phyloP scores from a whole-genome alignment of 2,329 filamentous ascomycete genomes.

The Fusarium sp. region DNA sequence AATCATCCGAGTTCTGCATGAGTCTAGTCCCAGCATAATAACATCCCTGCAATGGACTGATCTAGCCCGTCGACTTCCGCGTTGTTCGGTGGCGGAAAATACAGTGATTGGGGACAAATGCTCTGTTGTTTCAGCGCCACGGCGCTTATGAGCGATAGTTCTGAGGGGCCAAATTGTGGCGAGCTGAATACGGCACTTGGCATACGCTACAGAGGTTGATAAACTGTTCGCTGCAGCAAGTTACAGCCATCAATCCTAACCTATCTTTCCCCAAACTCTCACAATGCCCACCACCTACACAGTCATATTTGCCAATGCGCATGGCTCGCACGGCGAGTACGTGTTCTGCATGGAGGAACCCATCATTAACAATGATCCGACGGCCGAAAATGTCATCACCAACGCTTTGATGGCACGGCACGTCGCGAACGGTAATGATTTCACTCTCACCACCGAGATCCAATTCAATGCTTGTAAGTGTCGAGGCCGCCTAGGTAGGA shows the following conservation, averaged over 20 bases:
- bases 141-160: not conserved
- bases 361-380: not conserved
- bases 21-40: not conserved
- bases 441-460: not conserved
- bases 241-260: not conserved
- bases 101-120: not conserved
- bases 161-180: not conserved
- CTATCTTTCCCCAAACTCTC: not conserved
- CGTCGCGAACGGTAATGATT: not conserved
- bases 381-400: not conserved
- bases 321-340: not conserved
- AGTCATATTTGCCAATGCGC: not conserved
- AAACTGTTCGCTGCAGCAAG: not conserved
- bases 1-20: not conserved
- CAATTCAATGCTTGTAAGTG: not conserved
- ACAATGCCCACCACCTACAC: not conserved
- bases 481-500: not conserved
- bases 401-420: not conserved
- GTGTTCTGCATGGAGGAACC: not conserved
- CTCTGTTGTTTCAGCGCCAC: not conserved
- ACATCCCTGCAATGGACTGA: not conserved
- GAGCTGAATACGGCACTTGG: not conserved
- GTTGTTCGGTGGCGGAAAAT: not conserved
- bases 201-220: not conserved
- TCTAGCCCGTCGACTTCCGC: not conserved